Evolutionary conservation across 2,329 filamentous ascomycete species (phyloP), one percentile per base, ranked within the genome.

Genomic region (Aspergillus carbonarius): DNA sequence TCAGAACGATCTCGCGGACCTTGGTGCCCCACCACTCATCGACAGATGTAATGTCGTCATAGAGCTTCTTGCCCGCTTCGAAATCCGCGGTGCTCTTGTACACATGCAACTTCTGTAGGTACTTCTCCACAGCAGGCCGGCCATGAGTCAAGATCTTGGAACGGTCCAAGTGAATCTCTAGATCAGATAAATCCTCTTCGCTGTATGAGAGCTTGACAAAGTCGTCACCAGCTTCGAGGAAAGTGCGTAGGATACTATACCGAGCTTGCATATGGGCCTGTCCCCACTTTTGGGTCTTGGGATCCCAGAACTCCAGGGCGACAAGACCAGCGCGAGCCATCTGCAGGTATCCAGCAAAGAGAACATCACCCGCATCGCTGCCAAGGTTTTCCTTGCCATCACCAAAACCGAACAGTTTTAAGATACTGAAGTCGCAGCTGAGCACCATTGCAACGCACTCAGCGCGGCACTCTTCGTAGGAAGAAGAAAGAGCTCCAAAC

Each of bases 301-400:
- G 92, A 70, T 97, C 92, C 92, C 92, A 98, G 82, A 95, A 92
- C 73, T 98, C 93, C 20, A 98, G 83, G 1, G 93, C 90, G 5
- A 88, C 85, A 46, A 99, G 82, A 60, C 95, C 95, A n/a, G 92
- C 92, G 37, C 93, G 87, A 13, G 95, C 95, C 93, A 99, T 98
- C 66, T 88, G 87, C 9, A 99, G 84, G 74, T 98, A 99, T 2
- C 90, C 88, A 0, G 88, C 87, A 70, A 93, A 97, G 7, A 98
- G 85, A 6, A 99, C 86, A 70, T 96, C 90, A 44, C 92, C 93
- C 9, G 92, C 92, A 70, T 90, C 85, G 60, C 85, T 83, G 64
- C 90, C 79, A 65, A 96, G 88, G 68, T 96, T 83, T 53, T 82
- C 77, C 17, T 78, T 84, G 18, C 92, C 92, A 66, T 96, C 84